Evolutionary conservation across 2,329 filamentous ascomycete genomes (phyloP), one percentile per base, ranked within the genome.

Genomic region (Colletotrichum spaethianum): DNA sequence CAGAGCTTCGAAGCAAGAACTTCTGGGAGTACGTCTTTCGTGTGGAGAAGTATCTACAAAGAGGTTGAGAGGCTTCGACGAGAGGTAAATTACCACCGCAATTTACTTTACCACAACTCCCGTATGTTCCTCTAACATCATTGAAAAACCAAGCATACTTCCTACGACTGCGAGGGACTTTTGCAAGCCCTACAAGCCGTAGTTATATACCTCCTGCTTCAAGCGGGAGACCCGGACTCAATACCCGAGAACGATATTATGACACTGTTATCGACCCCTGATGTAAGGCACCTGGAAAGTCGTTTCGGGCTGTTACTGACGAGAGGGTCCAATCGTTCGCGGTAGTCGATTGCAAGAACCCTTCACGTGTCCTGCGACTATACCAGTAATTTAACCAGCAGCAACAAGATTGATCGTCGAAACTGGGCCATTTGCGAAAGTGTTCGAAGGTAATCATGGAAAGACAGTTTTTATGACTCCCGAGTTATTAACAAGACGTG

Each of bases 31-130:
- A 36, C 69, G 11, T 56, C 50, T 2, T 76, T 77, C 33, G 75
- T 78, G 7, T 79, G 77, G 76, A 76, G 72, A 53, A 70, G 62
- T 9, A 79, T 79, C 11, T 75, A 77, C 46, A 64, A 61, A n/a
- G 75, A 79, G 42, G 38, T 71, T 16, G 50, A 36, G 4, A 55
- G 57, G 26, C 36, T 71, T 18, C 31, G 33, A n/a, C 9, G n/a
- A 5, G 64, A 71, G 59, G 68, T 71, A 26, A 57, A 28, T 4
- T 4, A 9, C 20, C 14, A 4, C 8, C 50, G 9, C 18, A n/a
- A 8, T n/a, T 18, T 14, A 33, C n/a, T n/a, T 8, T 12, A 2
- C 23, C 14, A 12, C 9, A 14, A 3, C 9, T 48, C n/a, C 3
- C 26, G 11, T 20, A 23, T 6, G 9, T 12, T 56, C 14, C 11